Base-by-base conservation (phyloP, 768 basidiomycete genomes). In the Lentinula lateritia region DNA sequence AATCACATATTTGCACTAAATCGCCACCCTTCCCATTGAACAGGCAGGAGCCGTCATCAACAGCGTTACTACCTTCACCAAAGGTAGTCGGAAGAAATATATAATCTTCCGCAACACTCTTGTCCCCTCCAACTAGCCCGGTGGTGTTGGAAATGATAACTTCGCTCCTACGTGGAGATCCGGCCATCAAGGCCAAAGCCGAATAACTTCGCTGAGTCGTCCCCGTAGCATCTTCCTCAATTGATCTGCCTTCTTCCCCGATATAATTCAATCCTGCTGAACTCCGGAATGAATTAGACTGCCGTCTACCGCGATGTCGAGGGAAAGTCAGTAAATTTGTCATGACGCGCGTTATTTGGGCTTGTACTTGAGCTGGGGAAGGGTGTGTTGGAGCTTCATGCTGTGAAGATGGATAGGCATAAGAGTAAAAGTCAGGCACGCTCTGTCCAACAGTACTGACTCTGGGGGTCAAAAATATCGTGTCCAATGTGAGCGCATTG, bases 321-420 rank as follows among this genome's bases (percentile, higher is more conserved):
- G 85, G 82, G 60, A 85, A 78, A 0, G 86, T 84, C 60, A 91
- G 76, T 1, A 92, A 74, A 67, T 89, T 90, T 4, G 89, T 90
- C 89, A 91, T 89, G 63, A 89, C 83, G 13, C 87, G 83, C n/a
- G 87, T 69, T 35, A 89, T 86, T 65, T 84, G 83, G 55, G 83
- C 78, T 9, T 79, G 79, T 45, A 80, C 57, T 82, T 42, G 55
- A 15, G 41, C 20, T 38, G 55, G 23, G 3, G 41, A 16, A 13
- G 20, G n/a, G 83, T 56, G 20, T 34, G 18, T 15, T 6, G 35
- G 50, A 18, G 23, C 16, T 41, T 42, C 28, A 23, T 13, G 7
- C 5, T 45, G 55, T 9, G 12, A 28, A 10, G 55, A 43, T 18
- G 20, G 13, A 34, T 56, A 32, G 4, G 13, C 2, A 16, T 45